Base-by-base conservation (phyloP, 768 basidiomycete genomes). In the Rhizopogon vulgaris region DNA sequence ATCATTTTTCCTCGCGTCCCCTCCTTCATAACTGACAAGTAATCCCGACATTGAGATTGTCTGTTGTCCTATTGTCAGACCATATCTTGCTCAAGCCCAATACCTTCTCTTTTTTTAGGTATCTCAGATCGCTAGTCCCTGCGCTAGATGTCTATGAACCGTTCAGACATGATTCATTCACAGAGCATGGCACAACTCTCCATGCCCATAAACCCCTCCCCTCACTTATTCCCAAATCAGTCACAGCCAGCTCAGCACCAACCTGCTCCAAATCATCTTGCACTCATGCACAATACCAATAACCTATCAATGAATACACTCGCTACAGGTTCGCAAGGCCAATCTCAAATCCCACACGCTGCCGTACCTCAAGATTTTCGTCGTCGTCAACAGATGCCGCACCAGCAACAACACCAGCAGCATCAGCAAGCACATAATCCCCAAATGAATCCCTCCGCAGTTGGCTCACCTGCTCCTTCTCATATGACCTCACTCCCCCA, bases 151-250 rank as follows among this genome's bases (percentile, higher is more conserved):
- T 60, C 64, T 63, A 83, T 83, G 79, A 83, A 80, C 73, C 78
- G 74, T 50, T 65, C 63, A 36, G 75, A 81, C 58, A 71, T 81
- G 70, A 57, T 81, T 48, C 76, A 77, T 56, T 59, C 54, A 9
- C 71, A 70, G 64, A 66, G 66, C 61, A 70, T 76, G 56, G 58
- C 67, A 39, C 73, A 73, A 62, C 68, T 75, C 55, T 52, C 69
- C 42, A 61, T 62, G 48, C 73, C 79, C 67, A 56, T 66, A 12
- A 58, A 58, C 8, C 45, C 69, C 41, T 57, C 60, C 55, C 18
- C 43, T 27, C 73, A 68, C 38, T 72, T 76, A 58, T 60, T 63
- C 34, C 51, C 66, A 47, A 72, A 71, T 50, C 73, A 76, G 38
- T 71, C 65, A 43, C 68, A 70, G 52, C 67, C 64, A 1, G 56